Evolutionary conservation across 495 filamentous ascomycete genomes (phyloP).

Genomic region (Gamarada debralockiae): DNA sequence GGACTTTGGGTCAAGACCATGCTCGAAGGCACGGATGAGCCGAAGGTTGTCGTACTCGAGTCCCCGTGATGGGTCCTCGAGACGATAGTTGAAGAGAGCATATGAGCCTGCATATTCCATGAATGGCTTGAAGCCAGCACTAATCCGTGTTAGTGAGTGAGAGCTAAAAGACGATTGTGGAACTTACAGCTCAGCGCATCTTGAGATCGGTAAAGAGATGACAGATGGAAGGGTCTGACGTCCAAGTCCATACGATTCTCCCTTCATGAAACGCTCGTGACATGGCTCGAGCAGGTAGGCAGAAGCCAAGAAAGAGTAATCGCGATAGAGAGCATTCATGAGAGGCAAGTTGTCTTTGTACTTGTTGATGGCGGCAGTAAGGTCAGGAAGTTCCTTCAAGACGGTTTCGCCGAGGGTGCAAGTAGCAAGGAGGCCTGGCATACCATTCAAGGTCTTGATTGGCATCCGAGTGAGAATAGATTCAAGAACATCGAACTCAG

Average conservation of each 20-base stretch:
- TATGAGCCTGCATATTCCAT: slow-evolving; percentile 95
- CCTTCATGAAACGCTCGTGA: slow-evolving; percentile 65
- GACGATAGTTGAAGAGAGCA: slow-evolving; percentile 83
- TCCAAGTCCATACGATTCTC: slow-evolving; percentile 70
- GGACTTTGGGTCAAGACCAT: slow-evolving; percentile 77
- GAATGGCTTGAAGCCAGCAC: slow-evolving; percentile 74
- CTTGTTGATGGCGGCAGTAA: slow-evolving; percentile 66
- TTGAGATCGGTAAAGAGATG: slow-evolving; percentile 71
- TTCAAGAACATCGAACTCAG: slow-evolving; percentile 65
- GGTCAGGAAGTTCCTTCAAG: slow-evolving; percentile 62
- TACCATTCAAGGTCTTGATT: slow-evolving; percentile 62
- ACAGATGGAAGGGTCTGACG: slow-evolving; percentile 63
- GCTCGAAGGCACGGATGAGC: slow-evolving; percentile 83
- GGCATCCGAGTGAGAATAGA: slow-evolving; percentile 71
- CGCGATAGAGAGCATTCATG: slow-evolving; percentile 80
- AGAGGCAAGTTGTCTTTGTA: slow-evolving; percentile 65
- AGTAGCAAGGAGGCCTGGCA: slow-evolving; percentile 71
- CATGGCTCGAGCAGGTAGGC: slow-evolving; percentile 94
- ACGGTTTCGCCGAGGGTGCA: slow-evolving; percentile 68
- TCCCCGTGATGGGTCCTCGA: slow-evolving; percentile 60
- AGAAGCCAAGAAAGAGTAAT: slow-evolving; percentile 86
- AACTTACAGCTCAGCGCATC: slow-evolving; percentile 75
- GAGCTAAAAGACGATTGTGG: neutral
- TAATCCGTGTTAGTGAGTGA: slow-evolving; percentile 21
- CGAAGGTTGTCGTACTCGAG: slow-evolving; percentile 75